A percentile compares a stretch with the other conserved stretches of the same genome.
Conservation (phyloP, 257 asterid species). For the Solanum lycopersicoides region DNA sequence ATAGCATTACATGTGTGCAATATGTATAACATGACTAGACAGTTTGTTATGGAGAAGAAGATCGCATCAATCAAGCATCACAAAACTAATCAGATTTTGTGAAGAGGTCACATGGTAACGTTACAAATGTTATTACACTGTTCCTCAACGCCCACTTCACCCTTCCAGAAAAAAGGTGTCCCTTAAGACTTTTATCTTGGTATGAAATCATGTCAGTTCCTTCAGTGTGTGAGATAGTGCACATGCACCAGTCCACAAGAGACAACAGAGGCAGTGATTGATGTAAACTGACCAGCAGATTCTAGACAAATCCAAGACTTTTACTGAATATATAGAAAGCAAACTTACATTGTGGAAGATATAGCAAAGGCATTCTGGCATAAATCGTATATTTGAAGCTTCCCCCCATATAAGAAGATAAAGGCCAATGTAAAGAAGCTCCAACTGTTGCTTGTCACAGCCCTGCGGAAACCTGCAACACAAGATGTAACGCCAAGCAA, state of each 20-base stretch:
- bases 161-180: background rate
- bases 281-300: background rate
- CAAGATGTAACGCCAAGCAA: background rate
- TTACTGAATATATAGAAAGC: background rate
- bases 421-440: conserved; percentile 89
- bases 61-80: background rate
- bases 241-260: background rate
- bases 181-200: background rate
- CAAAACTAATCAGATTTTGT: background rate
- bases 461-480: conserved; percentile 48
- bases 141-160: background rate
- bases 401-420: conserved; percentile 99
- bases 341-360: conserved; percentile 79
- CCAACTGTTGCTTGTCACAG: conserved; percentile 62
- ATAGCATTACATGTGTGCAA: background rate
- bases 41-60: background rate
- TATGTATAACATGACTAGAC: background rate
- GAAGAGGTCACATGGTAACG: background rate
- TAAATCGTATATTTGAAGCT: conserved; percentile 95
- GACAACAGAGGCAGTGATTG: background rate
- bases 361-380: conserved; percentile 99
- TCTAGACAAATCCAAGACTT: background rate
- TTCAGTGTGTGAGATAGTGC: background rate
- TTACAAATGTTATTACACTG: background rate
- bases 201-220: background rate